Evolutionary conservation across 495 filamentous ascomycete species (phyloP).

Genomic region (Aspergillus affinis): DNA sequence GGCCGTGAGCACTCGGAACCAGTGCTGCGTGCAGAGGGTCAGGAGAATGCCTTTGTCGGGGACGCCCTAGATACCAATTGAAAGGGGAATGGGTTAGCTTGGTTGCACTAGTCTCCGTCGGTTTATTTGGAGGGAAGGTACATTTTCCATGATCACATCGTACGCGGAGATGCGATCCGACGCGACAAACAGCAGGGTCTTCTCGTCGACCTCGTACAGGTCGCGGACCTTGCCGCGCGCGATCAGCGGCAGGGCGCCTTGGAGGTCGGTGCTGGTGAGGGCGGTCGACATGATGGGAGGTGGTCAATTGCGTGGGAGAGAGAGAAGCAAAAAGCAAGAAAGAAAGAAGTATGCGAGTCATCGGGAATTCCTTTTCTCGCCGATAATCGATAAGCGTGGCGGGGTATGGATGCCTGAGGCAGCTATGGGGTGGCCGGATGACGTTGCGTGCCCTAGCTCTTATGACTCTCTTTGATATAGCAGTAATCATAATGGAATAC

Average conservation of each 20-base stretch:
- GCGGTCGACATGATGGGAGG: slow-evolving; percentile 39
- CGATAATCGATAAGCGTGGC: slow-evolving; percentile 4
- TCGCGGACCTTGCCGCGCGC: slow-evolving; percentile 79
- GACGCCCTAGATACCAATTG: slow-evolving; percentile 58
- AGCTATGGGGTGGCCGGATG: neutral
- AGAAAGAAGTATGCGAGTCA: slow-evolving; percentile 2
- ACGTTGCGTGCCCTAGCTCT: neutral
- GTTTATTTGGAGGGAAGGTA: slow-evolving; percentile 24
- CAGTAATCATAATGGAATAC: too few relatives aligned
- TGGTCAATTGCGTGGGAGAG: neutral
- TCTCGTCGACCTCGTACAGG: slow-evolving; percentile 71
- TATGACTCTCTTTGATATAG: too few relatives aligned
- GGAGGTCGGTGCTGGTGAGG: slow-evolving; percentile 53
- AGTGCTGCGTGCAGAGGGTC: slow-evolving; percentile 78
- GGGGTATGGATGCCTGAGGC: neutral
- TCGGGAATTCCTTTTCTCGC: neutral
- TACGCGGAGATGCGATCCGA: slow-evolving; percentile 93
- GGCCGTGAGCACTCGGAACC: slow-evolving; percentile 73
- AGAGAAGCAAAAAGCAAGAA: neutral
- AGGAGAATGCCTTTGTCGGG: slow-evolving; percentile 82
- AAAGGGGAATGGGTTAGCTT: slow-evolving; percentile 1
- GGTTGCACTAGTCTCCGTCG: neutral
- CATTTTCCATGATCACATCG: slow-evolving; percentile 89
- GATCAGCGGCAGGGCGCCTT: slow-evolving; percentile 53
- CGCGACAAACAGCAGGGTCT: slow-evolving; percentile 82